These are phyloP conservation scores for Raffaelea ambrosiae DNA, from an alignment of 2,329 filamentous ascomycete species.

Conservation along the genomic window DNA sequence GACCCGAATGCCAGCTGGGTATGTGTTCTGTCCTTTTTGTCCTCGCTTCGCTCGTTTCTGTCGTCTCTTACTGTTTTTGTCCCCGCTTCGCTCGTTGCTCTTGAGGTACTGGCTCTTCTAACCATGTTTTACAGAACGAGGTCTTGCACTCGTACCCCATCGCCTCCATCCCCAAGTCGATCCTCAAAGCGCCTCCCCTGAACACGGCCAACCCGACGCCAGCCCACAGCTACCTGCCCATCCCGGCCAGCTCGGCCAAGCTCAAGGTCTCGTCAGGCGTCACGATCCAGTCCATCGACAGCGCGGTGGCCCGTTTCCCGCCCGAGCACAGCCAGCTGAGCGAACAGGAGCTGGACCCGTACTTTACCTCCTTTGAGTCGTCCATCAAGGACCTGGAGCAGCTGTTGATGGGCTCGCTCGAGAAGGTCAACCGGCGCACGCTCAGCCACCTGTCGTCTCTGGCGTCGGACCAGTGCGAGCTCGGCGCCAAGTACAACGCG, in stretches of 20 bases:
- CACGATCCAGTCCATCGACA: conserved; percentile 1
- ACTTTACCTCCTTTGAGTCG: conserved; percentile 88
- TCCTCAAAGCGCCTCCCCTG: conserved; percentile 89
- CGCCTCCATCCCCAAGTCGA: conserved; percentile 84
- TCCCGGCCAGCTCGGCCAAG: conserved; percentile 79
- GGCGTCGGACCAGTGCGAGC: conserved; percentile 80
- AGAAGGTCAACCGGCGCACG: conserved; percentile 89
- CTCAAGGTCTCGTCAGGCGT: conserved; percentile 51
- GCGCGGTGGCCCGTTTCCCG: conserved; percentile 58
- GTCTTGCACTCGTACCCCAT: conserved; percentile 90
- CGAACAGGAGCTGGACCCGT: conserved; percentile 89
- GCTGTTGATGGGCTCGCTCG: conserved; percentile 84
- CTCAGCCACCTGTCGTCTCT: conserved; percentile 77
- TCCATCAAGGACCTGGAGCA: conserved; percentile 88
- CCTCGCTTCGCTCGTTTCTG: no score
- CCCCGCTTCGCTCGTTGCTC: no score
- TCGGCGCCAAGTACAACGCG: conserved; percentile 93
- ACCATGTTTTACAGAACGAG: conserved; percentile 70
- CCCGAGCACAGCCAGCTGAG: conserved; percentile 65
- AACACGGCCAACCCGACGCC: conserved; percentile 86
- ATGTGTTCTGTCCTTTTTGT: no score
- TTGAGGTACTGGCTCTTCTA: no score
- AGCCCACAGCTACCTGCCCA: conserved; percentile 78
- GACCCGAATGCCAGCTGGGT: conserved; percentile 99
- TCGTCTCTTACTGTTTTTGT: no score